Conservation (phyloP, 768 basidiomycete species). For the Termitomyces sp. region DNA sequence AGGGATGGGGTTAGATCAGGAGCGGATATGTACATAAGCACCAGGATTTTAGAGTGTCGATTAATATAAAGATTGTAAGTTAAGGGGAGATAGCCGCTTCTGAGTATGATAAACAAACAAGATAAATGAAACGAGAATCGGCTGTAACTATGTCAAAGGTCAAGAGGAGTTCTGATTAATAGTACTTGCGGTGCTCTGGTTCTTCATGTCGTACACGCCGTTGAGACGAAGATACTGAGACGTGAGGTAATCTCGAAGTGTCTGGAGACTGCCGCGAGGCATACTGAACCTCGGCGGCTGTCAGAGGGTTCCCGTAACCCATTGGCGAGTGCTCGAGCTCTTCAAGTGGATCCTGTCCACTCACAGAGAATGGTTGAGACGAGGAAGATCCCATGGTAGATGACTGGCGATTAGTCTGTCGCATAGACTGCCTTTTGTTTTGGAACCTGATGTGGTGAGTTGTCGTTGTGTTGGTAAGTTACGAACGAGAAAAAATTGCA, state of each 20-base stretch:
- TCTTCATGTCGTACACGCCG: conserved; percentile 44
- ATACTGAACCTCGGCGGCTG: conserved; percentile 33
- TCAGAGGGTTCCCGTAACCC: conserved; percentile 31
- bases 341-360: conserved; percentile 37
- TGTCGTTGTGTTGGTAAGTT: conserved; percentile 15
- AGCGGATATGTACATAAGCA: conserved; percentile 29
- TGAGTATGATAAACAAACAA: conserved; percentile 38
- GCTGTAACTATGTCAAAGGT: conserved; percentile 35
- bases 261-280: conserved; percentile 39
- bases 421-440: conserved; percentile 82
- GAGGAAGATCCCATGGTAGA: conserved; percentile 37
- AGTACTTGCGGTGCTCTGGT: conserved; percentile 48
- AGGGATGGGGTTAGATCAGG: conserved; percentile 20
- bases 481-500: conserved; percentile 18
- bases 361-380: conserved; percentile 48
- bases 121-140: conserved; percentile 31
- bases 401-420: conserved; percentile 71
- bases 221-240: conserved; percentile 35
- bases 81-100: conserved; percentile 29
- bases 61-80: conserved; percentile 31
- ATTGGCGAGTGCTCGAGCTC: conserved; percentile 32
- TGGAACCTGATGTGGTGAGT: conserved; percentile 62
- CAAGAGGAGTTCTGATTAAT: conserved; percentile 24
- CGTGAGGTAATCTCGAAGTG: conserved; percentile 28
- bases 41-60: conserved; percentile 33